Evolutionary conservation across 179 eudicot species (phyloP).

Genomic region (Amaranthus tricolor): DNA sequence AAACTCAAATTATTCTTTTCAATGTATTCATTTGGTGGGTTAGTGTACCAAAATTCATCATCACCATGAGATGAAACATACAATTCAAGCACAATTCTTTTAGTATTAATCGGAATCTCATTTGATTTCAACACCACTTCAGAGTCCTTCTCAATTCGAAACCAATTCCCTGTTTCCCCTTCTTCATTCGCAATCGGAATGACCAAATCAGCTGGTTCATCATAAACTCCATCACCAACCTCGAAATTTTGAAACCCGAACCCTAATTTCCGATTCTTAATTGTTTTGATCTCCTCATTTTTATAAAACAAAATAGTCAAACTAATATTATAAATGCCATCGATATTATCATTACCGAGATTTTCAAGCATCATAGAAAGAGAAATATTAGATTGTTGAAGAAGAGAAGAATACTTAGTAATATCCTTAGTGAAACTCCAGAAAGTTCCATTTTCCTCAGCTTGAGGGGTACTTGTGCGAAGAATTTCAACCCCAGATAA

Average conservation of each 20-base stretch:
- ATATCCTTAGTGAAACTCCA: slow-evolving; percentile 74
- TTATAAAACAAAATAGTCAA: slow-evolving; percentile 50
- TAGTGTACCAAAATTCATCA: slow-evolving; percentile 94
- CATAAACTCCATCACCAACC: slow-evolving; percentile 11
- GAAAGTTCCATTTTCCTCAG: slow-evolving; percentile 50
- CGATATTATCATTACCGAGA: slow-evolving; percentile 49
- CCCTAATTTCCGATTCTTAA: slow-evolving; percentile 33
- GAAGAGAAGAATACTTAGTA: slow-evolving; percentile 57
- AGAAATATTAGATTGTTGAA: slow-evolving; percentile 33
- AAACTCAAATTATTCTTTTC: slow-evolving; percentile 44
- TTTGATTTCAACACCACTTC: slow-evolving; percentile 30
- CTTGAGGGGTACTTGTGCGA: slow-evolving; percentile 85
- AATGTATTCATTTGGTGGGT: slow-evolving; percentile 68
- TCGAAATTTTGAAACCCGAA: slow-evolving; percentile 15
- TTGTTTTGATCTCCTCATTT: not conserved
- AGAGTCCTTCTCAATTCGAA: slow-evolving; percentile 46
- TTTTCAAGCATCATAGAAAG: slow-evolving; percentile 81
- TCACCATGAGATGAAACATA: slow-evolving; percentile 82
- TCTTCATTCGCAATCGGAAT: slow-evolving; percentile 46
- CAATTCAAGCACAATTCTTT: slow-evolving; percentile 61
- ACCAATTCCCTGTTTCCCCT: slow-evolving; percentile 64
- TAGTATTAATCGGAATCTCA: slow-evolving; percentile 52
- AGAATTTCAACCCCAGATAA: slow-evolving; percentile 66
- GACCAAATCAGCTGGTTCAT: slow-evolving; percentile 73
- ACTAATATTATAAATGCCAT: slow-evolving; percentile 57